Percentiles rank a stretch among this genome's conserved stretches.
Evolutionary conservation across 805 yeast species (phyloP).

Genomic region (Candida maris): DNA sequence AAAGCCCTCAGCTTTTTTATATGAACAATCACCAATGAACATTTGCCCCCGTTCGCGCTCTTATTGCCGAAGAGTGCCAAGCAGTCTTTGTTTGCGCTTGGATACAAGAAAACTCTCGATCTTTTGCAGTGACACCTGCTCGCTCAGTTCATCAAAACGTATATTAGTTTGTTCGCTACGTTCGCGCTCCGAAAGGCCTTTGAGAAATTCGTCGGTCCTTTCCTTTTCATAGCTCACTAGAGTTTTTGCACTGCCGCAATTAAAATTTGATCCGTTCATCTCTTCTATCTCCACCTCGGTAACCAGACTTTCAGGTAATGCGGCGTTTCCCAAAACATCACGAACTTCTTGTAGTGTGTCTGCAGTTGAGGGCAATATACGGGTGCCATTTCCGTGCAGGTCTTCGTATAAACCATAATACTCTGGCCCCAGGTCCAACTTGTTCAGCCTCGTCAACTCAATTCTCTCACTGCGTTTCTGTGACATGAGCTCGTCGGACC

Average conservation of each 20-base stretch:
- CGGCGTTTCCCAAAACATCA: conserved; percentile 14
- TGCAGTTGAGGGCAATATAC: conserved; percentile 8
- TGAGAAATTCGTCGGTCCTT: conserved; percentile 23
- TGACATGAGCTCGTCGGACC: conserved; percentile 10
- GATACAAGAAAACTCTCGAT: conserved; percentile 47
- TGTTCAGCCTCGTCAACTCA: conserved; percentile 10
- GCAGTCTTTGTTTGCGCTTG: conserved; percentile 40
- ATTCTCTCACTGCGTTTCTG: conserved; percentile 13
- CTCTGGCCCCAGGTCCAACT: conserved; percentile 24
- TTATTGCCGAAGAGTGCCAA: conserved; percentile 16
- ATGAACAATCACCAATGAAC: background rate
- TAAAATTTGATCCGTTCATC: conserved; percentile 3
- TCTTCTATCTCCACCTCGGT: conserved; percentile 13
- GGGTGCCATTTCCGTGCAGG: background rate
- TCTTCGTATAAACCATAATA: conserved; percentile 46
- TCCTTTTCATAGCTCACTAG: conserved; percentile 30
- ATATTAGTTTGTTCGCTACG: conserved; percentile 4
- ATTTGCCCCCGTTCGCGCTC: background rate
- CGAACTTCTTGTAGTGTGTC: conserved; percentile 12
- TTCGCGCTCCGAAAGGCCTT: background rate
- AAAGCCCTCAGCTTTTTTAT: conserved; percentile 20
- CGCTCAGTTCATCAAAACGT: conserved; percentile 25
- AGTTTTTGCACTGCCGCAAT: background rate
- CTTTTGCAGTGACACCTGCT: conserved; percentile 34
- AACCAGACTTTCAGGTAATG: conserved; percentile 8